Percentiles rank a stretch among this genome's conserved stretches.
Conservation (phyloP, 2,329 filamentous ascomycete genomes). For the Amesomyces nigricolor region DNA sequence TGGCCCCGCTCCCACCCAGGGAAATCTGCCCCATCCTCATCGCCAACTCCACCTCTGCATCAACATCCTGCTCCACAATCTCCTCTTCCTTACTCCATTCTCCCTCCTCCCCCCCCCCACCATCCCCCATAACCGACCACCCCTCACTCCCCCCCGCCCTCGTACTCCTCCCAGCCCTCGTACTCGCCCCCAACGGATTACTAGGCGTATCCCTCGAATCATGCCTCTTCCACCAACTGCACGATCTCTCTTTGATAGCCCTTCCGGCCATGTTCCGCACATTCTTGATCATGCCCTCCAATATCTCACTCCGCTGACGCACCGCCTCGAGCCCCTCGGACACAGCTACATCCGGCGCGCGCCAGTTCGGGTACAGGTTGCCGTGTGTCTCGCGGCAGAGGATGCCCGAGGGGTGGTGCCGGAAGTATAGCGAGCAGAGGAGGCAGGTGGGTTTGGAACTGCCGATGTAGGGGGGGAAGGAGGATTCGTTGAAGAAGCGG, state of each 20-base stretch:
- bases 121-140: neutral
- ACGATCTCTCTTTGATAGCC: neutral
- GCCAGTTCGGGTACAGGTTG: slow-evolving; percentile 38
- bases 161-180: neutral
- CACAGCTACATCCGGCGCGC: slow-evolving; percentile 31
- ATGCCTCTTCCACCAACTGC: slow-evolving; percentile 7
- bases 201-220: slow-evolving; percentile 22
- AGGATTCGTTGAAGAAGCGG: slow-evolving; percentile 30
- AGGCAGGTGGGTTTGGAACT: slow-evolving; percentile 38
- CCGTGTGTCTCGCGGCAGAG: slow-evolving; percentile 30
- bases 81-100: neutral
- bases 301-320: slow-evolving; percentile 1
- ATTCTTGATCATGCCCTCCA: slow-evolving; percentile 18
- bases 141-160: neutral
- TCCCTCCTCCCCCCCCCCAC: neutral
- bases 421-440: slow-evolving; percentile 37
- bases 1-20: neutral
- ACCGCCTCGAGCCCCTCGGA: neutral
- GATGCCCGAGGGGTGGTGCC: slow-evolving; percentile 25
- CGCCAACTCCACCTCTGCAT: neutral
- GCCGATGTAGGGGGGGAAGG: slow-evolving; percentile 34
- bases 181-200: slow-evolving; percentile 13
- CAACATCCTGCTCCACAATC: neutral
- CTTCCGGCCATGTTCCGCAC: neutral
- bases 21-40: neutral